Evolutionary conservation across 1,284 basidiomycete genomes (phyloP).

Genomic region (Rhodotorula sp.): DNA sequence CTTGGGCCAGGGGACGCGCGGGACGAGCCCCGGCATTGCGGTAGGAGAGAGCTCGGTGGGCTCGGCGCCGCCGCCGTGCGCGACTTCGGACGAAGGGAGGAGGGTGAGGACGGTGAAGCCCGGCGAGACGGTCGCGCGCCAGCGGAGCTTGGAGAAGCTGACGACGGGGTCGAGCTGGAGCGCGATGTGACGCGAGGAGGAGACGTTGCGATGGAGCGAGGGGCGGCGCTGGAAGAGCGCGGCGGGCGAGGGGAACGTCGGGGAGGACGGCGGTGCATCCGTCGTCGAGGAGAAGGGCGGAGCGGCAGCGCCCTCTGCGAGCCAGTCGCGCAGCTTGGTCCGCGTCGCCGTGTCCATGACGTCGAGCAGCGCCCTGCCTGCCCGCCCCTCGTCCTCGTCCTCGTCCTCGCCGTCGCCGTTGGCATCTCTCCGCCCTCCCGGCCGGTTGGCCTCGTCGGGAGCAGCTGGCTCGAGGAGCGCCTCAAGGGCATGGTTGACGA

Average conservation of each 20-base stretch:
- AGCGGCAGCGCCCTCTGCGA: not conserved
- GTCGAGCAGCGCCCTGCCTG: not conserved
- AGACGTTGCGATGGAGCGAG: not conserved
- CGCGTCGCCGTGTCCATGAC: not conserved
- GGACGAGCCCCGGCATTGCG: not conserved
- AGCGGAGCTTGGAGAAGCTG: not conserved
- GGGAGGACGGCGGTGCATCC: not conserved
- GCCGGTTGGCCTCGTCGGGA: no score
- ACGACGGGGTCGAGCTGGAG: not conserved
- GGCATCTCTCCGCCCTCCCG: not conserved
- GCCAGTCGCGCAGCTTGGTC: not conserved
- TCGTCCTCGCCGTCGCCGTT: no score
- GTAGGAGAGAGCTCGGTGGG: not conserved
- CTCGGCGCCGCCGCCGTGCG: not conserved
- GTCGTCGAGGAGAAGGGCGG: not conserved
- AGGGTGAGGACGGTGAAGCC: slow-evolving; percentile 1
- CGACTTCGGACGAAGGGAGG: not conserved
- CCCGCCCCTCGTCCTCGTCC: not conserved
- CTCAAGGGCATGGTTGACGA: not conserved
- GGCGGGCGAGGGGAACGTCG: not conserved
- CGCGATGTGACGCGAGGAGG: not conserved
- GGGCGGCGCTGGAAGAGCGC: not conserved
- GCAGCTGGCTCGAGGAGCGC: not conserved
- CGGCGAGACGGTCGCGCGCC: slow-evolving; percentile 1
- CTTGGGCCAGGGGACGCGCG: not conserved